Evolutionary conservation across 2,329 filamentous ascomycete genomes (phyloP).

Genomic region (Exophiala alcalophila): DNA sequence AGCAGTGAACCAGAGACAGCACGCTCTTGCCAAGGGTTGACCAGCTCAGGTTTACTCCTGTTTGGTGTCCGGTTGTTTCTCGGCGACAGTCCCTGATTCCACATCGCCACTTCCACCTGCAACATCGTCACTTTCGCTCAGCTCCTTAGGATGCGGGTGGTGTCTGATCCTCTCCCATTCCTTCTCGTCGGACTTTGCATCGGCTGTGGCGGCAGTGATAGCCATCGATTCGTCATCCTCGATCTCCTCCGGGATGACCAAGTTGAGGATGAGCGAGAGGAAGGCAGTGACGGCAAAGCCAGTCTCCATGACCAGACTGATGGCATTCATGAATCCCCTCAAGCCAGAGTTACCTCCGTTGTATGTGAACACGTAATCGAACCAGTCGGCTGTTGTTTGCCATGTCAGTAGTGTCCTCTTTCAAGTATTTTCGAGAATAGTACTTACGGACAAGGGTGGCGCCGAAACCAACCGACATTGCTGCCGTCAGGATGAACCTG

Average conservation of each 20-base stretch:
- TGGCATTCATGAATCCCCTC: conserved; percentile 51
- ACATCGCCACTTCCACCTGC: too few species aligned
- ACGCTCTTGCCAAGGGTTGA: too few species aligned
- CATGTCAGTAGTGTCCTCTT: too few species aligned
- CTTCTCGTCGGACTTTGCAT: conserved; percentile 18
- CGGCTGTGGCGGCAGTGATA: conserved; percentile 23
- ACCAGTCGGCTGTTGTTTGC: too few species aligned
- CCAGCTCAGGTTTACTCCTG: too few species aligned
- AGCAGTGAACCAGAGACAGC: too few species aligned
- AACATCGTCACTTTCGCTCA: conserved; percentile 13
- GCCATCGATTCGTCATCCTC: conserved; percentile 45
- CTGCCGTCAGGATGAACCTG: conserved; percentile 63
- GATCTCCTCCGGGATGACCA: conserved; percentile 70
- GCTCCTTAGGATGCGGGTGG: conserved; percentile 9
- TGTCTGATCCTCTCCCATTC: conserved; percentile 27
- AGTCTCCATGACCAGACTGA: conserved; percentile 68
- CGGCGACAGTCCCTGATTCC: too few species aligned
- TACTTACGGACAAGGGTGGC: conserved; percentile 49
- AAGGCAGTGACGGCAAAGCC: conserved; percentile 64
- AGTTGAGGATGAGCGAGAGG: conserved; percentile 69
- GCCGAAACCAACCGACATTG: conserved; percentile 59
- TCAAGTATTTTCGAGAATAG: too few species aligned
- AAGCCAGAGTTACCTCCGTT: conserved; percentile 62
- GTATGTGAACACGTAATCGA: conserved; percentile 45
- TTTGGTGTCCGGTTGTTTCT: too few species aligned